phyloP scores from a whole-genome alignment of 129 eudicot species.

The Saussurea involucrata region DNA sequence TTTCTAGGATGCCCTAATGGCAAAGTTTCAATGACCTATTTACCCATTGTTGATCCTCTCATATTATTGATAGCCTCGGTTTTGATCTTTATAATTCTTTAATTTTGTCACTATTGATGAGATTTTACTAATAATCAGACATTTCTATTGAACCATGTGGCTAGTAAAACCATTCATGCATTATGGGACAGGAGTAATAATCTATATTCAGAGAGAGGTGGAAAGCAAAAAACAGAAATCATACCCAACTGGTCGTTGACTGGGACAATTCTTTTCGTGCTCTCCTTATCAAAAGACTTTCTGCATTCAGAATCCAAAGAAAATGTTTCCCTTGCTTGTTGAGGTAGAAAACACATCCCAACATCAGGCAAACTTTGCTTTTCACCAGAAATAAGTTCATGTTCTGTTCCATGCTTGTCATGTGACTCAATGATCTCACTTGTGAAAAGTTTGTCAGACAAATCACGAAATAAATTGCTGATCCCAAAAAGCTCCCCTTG shows the following conservation, averaged over 20 bases:
- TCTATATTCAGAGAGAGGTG: background rate
- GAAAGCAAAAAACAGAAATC: slow-evolving; percentile 15
- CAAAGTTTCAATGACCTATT: background rate
- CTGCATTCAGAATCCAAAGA: slow-evolving; percentile 21
- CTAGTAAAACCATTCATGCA: background rate
- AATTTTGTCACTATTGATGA: background rate
- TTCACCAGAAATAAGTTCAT: slow-evolving; percentile 16
- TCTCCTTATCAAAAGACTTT: slow-evolving; percentile 19
- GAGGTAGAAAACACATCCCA: slow-evolving; percentile 49
- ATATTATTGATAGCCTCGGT: background rate
- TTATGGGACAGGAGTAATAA: background rate
- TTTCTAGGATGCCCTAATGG: background rate
- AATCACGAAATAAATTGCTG: slow-evolving; percentile 85
- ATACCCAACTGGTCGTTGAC: slow-evolving; percentile 57
- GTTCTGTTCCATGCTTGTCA: slow-evolving; percentile 45
- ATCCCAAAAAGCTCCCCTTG: slow-evolving; percentile 97
- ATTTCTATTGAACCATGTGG: background rate
- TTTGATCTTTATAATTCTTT: background rate
- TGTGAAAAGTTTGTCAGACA: slow-evolving; percentile 88
- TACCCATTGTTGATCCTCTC: background rate
- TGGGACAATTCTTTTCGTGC: slow-evolving; percentile 19
- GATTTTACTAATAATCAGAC: background rate
- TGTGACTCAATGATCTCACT: slow-evolving; percentile 79
- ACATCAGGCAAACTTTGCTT: slow-evolving; percentile 36
- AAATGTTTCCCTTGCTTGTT: slow-evolving; percentile 24